phyloP scores from a whole-genome alignment of 2,329 filamentous ascomycete species.

The Plectosphaerella sp. region DNA sequence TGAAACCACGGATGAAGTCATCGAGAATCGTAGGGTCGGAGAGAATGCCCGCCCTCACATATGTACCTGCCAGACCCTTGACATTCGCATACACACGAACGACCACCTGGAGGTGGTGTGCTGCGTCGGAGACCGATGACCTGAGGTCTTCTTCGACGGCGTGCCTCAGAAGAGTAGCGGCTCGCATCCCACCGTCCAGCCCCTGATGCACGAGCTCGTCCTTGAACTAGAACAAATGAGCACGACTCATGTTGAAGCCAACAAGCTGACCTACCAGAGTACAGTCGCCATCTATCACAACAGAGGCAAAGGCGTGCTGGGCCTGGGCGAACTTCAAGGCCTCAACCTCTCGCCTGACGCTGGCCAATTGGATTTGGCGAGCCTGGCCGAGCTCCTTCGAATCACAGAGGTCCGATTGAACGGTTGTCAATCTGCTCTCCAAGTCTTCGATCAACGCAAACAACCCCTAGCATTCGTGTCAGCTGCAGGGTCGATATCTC shows the following conservation, averaged over 20 bases:
- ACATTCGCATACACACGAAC: slow-evolving; percentile 34
- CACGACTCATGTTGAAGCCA: background rate
- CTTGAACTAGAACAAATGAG: slow-evolving; percentile 20
- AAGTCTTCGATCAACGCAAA: too few relatives aligned
- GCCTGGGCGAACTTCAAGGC: too few relatives aligned
- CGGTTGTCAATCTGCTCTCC: too few relatives aligned
- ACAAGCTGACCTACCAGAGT: slow-evolving; percentile 24
- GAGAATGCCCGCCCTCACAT: slow-evolving; percentile 22
- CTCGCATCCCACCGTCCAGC: slow-evolving; percentile 22
- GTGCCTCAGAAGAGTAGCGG: slow-evolving; percentile 19
- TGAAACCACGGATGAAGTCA: slow-evolving; percentile 35
- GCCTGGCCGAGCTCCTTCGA: too few relatives aligned
- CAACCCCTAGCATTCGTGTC: too few relatives aligned
- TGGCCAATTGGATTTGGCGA: too few relatives aligned
- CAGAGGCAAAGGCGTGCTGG: slow-evolving; percentile 21
- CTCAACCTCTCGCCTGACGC: too few relatives aligned
- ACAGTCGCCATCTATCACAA: slow-evolving; percentile 32
- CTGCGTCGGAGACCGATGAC: slow-evolving; percentile 5
- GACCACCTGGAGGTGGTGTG: slow-evolving; percentile 19
- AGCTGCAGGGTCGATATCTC: too few relatives aligned
- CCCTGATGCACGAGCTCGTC: slow-evolving; percentile 23
- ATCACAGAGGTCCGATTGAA: too few relatives aligned
- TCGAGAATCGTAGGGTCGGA: slow-evolving; percentile 16
- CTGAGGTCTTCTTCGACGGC: slow-evolving; percentile 19
- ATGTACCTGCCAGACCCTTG: slow-evolving; percentile 26